Percentiles rank a stretch among this genome's conserved stretches.
Evolutionary conservation across 257 asterid species (phyloP).

Genomic region (Lycium barbarum): DNA sequence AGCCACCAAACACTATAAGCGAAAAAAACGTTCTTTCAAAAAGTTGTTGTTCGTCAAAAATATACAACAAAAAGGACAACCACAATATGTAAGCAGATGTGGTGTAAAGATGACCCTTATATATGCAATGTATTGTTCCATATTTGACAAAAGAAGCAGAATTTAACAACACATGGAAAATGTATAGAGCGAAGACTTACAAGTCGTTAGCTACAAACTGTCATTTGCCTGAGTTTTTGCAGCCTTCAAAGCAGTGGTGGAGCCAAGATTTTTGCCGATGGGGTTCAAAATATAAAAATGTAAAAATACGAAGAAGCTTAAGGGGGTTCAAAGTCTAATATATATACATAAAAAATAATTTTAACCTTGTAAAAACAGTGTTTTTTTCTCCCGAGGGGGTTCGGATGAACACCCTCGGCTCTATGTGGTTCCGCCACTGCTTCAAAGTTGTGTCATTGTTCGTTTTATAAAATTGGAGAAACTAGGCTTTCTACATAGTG

Average conservation of each 20-base stretch:
- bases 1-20: not conserved
- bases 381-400: too few relatives aligned
- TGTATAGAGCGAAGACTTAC: not conserved
- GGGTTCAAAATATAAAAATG: too few relatives aligned
- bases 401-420: too few relatives aligned
- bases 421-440: too few relatives aligned
- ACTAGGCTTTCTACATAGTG: constrained; percentile 58
- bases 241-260: too few relatives aligned
- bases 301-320: too few relatives aligned
- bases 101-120: not conserved
- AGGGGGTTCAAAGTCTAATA: too few relatives aligned
- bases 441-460: not conserved
- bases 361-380: too few relatives aligned
- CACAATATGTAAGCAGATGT: not conserved
- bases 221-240: not conserved
- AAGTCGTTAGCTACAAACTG: not conserved
- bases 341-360: too few relatives aligned
- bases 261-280: too few relatives aligned
- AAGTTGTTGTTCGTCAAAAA: not conserved
- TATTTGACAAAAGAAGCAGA: not conserved
- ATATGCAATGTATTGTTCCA: not conserved
- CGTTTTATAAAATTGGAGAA: not conserved
- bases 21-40: not conserved
- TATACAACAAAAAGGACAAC: not conserved
- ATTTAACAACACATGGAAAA: not conserved